Percentiles rank a stretch among this genome's conserved stretches.
Evolutionary conservation across 2,329 filamentous ascomycete species (phyloP).

Genomic region (Pestalotiopsis fici): DNA sequence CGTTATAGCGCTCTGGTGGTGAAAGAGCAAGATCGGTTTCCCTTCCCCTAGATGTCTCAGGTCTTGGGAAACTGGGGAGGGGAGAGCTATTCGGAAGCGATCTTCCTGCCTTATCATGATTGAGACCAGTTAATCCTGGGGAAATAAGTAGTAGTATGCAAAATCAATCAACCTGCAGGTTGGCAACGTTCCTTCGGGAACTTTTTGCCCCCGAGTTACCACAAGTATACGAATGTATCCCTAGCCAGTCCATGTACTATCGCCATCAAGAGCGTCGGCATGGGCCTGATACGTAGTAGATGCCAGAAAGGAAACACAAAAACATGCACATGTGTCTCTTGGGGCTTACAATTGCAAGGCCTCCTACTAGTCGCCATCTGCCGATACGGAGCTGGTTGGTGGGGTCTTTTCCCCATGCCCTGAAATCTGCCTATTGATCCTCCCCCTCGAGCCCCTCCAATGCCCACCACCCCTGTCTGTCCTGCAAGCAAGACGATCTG

Average conservation of each 20-base stretch:
- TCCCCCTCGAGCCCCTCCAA: neutral
- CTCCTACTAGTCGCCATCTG: constrained; percentile 1
- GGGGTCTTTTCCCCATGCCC: neutral
- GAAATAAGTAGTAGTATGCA: neutral
- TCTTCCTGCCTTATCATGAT: neutral
- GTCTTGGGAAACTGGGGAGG: neutral
- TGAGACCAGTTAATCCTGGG: neutral
- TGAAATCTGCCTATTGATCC: neutral
- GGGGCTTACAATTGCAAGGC: neutral
- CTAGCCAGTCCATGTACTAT: neutral
- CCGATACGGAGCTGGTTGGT: constrained; percentile 2
- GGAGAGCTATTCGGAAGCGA: neutral
- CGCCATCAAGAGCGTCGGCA: neutral
- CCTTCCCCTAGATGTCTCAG: neutral
- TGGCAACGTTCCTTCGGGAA: neutral
- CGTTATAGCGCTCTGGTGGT: neutral
- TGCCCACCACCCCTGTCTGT: neutral
- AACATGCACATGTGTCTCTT: neutral
- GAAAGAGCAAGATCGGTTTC: neutral
- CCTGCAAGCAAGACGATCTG: neutral
- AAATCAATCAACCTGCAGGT: neutral
- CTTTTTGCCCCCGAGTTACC: neutral
- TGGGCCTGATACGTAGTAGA: no score
- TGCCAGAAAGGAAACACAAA: neutral
- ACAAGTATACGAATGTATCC: neutral